Evolutionary conservation across 768 basidiomycete species (phyloP).

Genomic region (Termitomyces sp.): DNA sequence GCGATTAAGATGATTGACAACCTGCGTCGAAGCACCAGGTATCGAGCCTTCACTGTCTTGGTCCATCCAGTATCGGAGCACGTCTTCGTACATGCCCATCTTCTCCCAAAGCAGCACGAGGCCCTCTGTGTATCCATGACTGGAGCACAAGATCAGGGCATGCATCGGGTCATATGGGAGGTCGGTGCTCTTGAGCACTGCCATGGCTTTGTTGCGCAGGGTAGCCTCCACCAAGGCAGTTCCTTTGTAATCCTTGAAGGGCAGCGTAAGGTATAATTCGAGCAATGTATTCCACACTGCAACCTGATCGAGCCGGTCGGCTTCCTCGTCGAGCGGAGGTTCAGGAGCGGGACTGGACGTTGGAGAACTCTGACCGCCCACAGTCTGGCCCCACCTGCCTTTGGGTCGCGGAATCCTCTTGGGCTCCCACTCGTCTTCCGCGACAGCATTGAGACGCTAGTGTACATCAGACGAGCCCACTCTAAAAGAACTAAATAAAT

Average conservation of each 20-base stretch:
- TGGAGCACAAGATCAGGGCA: conserved; percentile 93
- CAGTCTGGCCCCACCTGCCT: conserved; percentile 80
- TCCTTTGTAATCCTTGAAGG: conserved; percentile 23
- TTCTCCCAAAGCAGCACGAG: conserved; percentile 90
- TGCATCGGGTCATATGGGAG: conserved; percentile 87
- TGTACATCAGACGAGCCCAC: background rate
- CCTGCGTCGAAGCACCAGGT: conserved; percentile 45
- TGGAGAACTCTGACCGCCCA: conserved; percentile 25
- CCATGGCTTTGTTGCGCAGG: conserved; percentile 65
- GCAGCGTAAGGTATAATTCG: conserved; percentile 81
- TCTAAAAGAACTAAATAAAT: background rate
- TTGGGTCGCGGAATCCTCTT: conserved; percentile 80
- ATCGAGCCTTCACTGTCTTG: conserved; percentile 40
- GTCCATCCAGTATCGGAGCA: conserved; percentile 92
- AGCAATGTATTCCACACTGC: conserved; percentile 15
- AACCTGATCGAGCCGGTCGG: conserved; percentile 44
- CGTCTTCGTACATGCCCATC: conserved; percentile 94
- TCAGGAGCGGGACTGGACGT: conserved; percentile 10
- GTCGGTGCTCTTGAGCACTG: conserved; percentile 55
- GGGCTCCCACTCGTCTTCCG: conserved; percentile 80
- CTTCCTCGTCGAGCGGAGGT: conserved; percentile 38
- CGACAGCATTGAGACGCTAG: conserved; percentile 61
- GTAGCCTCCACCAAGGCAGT: conserved; percentile 28
- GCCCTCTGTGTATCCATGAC: conserved; percentile 75
- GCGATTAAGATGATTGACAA: conserved; percentile 66